Conservation (phyloP, 257 asterid species). For the Ocimum tenuiflorum region DNA sequence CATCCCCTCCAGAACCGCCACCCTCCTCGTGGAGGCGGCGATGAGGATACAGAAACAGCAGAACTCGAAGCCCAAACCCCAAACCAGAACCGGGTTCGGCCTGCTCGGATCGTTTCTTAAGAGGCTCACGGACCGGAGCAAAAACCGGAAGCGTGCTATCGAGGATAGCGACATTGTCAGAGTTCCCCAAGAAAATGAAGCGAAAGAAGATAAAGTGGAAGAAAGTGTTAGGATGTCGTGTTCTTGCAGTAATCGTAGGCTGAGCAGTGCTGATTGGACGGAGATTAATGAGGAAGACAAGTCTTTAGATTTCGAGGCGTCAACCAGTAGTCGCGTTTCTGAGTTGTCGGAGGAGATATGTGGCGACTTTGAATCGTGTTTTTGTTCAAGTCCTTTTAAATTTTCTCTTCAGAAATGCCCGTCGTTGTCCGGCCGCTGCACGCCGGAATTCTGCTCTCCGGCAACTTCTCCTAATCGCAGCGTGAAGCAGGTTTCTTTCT, state of each 20-base stretch:
- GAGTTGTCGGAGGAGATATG: constrained; percentile 22
- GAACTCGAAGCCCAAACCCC: constrained; percentile 30
- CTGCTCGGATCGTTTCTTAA: constrained; percentile 51
- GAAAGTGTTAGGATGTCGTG: constrained; percentile 22
- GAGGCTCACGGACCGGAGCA: constrained; percentile 52
- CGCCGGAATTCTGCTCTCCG: constrained; percentile 72
- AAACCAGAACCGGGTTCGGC: constrained; percentile 41
- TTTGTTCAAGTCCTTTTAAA: constrained; percentile 41
- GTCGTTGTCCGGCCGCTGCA: constrained; percentile 38
- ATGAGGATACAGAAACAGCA: constrained; percentile 65
- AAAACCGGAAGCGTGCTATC: constrained; percentile 34
- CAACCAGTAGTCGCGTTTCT: constrained; percentile 30
- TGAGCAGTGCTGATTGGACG: constrained; percentile 33
- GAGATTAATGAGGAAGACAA: constrained; percentile 32
- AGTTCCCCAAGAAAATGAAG: not conserved
- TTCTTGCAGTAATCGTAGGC: constrained; percentile 29
- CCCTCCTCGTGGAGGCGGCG: constrained; percentile 73
- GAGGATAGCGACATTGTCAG: not conserved
- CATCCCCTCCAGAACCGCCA: constrained; percentile 59
- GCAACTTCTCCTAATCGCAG: constrained; percentile 54
- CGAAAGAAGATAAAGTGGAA: not conserved
- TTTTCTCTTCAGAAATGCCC: constrained; percentile 46
- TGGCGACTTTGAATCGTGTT: constrained; percentile 25
- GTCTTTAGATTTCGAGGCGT: constrained; percentile 32
- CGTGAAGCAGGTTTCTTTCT: constrained; percentile 41